Percentiles rank a stretch among this genome's conserved stretches.
Conservation (phyloP, 2,329 filamentous ascomycete species). For the Colletotrichum sp. region DNA sequence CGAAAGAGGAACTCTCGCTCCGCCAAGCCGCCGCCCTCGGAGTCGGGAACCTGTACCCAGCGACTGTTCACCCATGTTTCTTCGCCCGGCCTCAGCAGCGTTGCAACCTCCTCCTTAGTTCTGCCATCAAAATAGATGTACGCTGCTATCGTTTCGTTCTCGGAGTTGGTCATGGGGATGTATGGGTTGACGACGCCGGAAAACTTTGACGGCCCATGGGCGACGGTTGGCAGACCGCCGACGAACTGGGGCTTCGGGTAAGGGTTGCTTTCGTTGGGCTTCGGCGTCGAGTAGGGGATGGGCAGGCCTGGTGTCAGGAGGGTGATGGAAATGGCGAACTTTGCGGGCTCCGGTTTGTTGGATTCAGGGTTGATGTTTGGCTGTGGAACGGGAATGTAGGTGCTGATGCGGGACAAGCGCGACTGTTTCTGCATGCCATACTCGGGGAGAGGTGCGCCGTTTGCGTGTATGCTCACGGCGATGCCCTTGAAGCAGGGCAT, state of each 20-base stretch:
- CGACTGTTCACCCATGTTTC: conserved; percentile 99
- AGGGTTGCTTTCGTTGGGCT: conserved; percentile 76
- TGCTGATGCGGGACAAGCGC: conserved; percentile 89
- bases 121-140: conserved; percentile 99
- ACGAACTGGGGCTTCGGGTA: conserved; percentile 84
- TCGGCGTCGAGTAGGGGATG: conserved; percentile 91
- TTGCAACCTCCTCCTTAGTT: conserved; percentile 95
- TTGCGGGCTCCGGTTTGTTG: conserved; percentile 87
- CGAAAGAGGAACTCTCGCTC: conserved; percentile 97
- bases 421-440: conserved; percentile 95
- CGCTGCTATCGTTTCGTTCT: conserved; percentile 96
- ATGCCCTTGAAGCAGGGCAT: conserved; percentile 99
- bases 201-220: conserved; percentile 50
- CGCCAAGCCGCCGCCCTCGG: conserved; percentile 90
- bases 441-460: conserved; percentile 82
- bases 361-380: conserved; percentile 69
- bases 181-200: conserved; percentile 77
- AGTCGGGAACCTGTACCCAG: conserved; percentile 93
- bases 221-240: conserved; percentile 67
- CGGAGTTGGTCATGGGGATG: conserved; percentile 87
- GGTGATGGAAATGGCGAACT: conserved; percentile 98
- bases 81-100: conserved; percentile 86
- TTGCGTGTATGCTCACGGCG: conserved; percentile 93
- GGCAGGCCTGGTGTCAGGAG: conserved; percentile 86
- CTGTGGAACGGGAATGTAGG: conserved; percentile 94